phyloP scores from a whole-genome alignment of 805 yeast genomes.

The Saccharomycopsis microspora region DNA sequence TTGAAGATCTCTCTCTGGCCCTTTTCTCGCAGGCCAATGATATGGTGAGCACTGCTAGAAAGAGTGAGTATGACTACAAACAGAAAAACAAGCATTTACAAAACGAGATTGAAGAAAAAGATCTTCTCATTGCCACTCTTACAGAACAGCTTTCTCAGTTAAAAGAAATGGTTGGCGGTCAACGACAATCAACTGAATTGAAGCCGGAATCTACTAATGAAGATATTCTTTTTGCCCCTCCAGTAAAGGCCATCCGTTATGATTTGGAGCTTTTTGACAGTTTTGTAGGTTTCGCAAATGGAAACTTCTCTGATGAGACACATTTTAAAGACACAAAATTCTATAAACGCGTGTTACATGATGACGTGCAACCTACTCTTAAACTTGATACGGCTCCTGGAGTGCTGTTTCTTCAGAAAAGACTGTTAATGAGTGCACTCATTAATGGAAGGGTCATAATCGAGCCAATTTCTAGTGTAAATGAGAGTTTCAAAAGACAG shows the following conservation, averaged over 20 bases:
- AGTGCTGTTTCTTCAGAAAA: conserved; percentile 47
- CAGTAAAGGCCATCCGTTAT: conserved; percentile 29
- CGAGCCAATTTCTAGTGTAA: conserved; percentile 79
- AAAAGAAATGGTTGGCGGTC: conserved; percentile 43
- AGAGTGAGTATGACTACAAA: conserved; percentile 49
- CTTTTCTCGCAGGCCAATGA: conserved; percentile 75
- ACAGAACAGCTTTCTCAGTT: conserved; percentile 58
- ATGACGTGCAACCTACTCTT: conserved; percentile 66
- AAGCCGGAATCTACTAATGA: conserved; percentile 19
- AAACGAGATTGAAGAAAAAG: conserved; percentile 54
- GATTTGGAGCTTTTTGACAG: conserved; percentile 29
- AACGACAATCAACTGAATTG: conserved; percentile 18
- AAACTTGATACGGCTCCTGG: conserved; percentile 55
- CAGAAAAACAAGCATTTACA: conserved; percentile 44
- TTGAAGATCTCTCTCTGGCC: conserved; percentile 69
- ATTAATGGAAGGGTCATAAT: conserved; percentile 73
- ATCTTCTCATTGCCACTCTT: conserved; percentile 49
- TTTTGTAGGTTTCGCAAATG: conserved; percentile 26
- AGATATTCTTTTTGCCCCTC: conserved; percentile 28
- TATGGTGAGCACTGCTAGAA: conserved; percentile 73
- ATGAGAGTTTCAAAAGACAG: conserved; percentile 37
- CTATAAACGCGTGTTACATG: conserved; percentile 52
- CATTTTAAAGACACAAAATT: conserved; percentile 35
- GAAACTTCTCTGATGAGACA: conserved; percentile 14
- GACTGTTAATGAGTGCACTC: conserved; percentile 52